Evolutionary conservation across 768 basidiomycete species (phyloP), one percentile per base, ranked within the genome.

Genomic region (Terana coerulea): DNA sequence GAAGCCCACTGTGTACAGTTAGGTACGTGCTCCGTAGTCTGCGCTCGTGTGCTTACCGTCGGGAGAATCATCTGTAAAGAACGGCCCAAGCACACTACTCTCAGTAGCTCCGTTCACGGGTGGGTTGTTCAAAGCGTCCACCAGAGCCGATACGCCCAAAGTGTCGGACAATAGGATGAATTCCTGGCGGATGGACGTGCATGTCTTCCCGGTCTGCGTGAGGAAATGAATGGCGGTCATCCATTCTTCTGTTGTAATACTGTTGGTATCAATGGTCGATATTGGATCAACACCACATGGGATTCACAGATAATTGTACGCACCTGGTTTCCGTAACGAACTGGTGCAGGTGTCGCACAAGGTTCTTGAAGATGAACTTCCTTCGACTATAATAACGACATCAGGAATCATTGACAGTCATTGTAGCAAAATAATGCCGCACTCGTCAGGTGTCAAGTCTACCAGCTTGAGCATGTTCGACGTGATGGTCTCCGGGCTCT

Each of bases 141-240:
- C 84, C 47, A 94, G 75, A 0, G 85, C 74, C 0, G 89, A 91
- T 2, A 88, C 79, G 5, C 92, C 91, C 0, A 93, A 71, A 0
- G 79, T 75, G 61, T 93, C 91, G 1, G 88, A 91, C n/a, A 94
- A 75, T 6, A 94, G 79, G 59, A 94, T 91, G 65, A 88, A 88
- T 63, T 94, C 91, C 74, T 69, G 69, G 15, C 61, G 64, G 46
- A 88, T 65, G 29, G 81, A 77, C 0, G 84, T 81, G 65, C 83
- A 90, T 53, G 69, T 88, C 66, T 94, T 74, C 6, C 91, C 91
- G 0, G 77, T 78, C 7, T 73, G 71, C 0, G 91, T 94, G 52
- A 94, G 69, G 68, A 94, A 94, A 51, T 86, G 65, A 59, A 94
- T 84, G 1, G 88, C 74, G 15, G 75, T 66, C 85, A 84, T 84